Conservation (phyloP, 177 flowering plant species). For the Vitis hybrid region DNA sequence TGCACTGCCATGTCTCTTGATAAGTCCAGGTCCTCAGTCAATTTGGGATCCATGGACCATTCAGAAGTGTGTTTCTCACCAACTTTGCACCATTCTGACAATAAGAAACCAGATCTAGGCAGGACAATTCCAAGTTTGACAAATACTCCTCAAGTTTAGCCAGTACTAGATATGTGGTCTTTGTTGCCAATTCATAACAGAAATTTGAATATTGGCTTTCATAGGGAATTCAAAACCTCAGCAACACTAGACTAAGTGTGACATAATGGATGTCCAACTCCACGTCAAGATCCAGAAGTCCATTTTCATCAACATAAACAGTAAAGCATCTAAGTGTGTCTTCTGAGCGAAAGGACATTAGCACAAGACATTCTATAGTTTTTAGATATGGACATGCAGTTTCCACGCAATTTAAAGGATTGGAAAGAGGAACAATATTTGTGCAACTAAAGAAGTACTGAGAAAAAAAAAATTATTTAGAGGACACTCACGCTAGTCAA, state of each 20-base stretch:
- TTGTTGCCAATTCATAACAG: neutral
- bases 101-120: neutral
- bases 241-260: neutral
- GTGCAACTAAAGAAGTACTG: no score
- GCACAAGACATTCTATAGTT: no score
- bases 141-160: neutral
- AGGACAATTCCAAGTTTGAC: neutral
- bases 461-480: no score
- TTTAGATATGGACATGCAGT: no score
- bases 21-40: neutral
- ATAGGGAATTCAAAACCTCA: neutral
- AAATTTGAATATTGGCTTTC: neutral
- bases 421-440: no score
- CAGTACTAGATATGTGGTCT: neutral
- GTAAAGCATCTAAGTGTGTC: neutral
- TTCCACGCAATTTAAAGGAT: no score
- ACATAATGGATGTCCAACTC: neutral
- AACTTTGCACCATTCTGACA: neutral
- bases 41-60: neutral
- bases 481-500: no score
- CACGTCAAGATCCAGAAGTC: neutral
- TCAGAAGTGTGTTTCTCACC: neutral
- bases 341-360: neutral
- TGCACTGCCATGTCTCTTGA: neutral
- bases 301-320: neutral